A percentile compares a stretch with the other conserved stretches of the same genome.
Conservation (phyloP, 805 yeast genomes). For the Saturnispora bothae region DNA sequence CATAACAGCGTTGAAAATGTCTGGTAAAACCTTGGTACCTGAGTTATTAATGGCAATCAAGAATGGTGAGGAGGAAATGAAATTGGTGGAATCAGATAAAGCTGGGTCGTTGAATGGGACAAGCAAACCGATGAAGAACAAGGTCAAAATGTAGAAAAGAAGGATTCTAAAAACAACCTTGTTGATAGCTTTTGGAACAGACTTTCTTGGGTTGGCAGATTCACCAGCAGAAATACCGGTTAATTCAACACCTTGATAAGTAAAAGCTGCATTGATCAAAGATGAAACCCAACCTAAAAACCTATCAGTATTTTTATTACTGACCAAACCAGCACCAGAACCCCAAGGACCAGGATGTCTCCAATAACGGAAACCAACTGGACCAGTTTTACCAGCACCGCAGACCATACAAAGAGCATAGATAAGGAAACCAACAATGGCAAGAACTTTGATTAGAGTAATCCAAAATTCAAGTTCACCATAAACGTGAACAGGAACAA, state of each 20-base stretch:
- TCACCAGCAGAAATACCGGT: constrained; percentile 73
- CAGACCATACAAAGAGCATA: constrained; percentile 63
- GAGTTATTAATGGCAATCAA: constrained; percentile 59
- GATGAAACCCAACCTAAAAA: constrained; percentile 64
- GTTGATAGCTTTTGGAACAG: constrained; percentile 63
- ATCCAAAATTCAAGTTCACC: constrained; percentile 76
- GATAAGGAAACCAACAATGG: constrained; percentile 60
- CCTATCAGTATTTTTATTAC: constrained; percentile 41
- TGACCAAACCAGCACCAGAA: constrained; percentile 42
- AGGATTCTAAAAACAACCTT: constrained; percentile 58
- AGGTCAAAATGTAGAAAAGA: constrained; percentile 52
- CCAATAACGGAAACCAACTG: constrained; percentile 75
- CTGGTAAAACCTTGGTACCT: constrained; percentile 56
- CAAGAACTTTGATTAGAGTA: constrained; percentile 54
- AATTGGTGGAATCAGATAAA: constrained; percentile 28
- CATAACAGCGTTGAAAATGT: constrained; percentile 64
- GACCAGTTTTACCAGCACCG: constrained; percentile 60
- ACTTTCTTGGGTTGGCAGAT: constrained; percentile 53
- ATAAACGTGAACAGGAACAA: constrained; percentile 58
- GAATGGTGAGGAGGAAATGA: constrained; percentile 56
- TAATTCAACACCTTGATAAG: constrained; percentile 71
- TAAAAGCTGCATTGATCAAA: constrained; percentile 62
- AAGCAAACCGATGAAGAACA: constrained; percentile 59
- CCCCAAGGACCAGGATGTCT: constrained; percentile 69
- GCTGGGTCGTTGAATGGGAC: constrained; percentile 60